phyloP scores from a whole-genome alignment of 345 rosid species.

The Salix caprea region DNA sequence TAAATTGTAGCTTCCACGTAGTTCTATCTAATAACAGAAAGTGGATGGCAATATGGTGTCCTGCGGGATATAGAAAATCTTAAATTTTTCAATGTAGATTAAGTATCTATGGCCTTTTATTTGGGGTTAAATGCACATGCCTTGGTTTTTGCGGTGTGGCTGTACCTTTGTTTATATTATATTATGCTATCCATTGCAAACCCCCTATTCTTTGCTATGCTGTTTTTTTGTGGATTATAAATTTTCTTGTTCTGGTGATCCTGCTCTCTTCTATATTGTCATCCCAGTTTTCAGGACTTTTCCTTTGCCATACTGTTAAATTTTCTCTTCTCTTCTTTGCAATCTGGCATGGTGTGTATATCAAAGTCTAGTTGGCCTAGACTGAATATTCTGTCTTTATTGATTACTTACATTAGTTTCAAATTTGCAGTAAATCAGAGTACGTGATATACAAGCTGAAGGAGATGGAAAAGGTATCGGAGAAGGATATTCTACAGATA shows the following conservation, averaged over 20 bases:
- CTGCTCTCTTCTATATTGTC: not conserved
- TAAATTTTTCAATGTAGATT: not conserved
- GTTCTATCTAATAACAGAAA: not conserved
- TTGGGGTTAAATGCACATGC: not conserved
- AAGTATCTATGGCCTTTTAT: not conserved
- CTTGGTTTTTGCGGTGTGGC: not conserved
- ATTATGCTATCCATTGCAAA: not conserved
- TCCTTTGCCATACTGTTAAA: not conserved
- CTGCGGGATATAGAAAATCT: not conserved
- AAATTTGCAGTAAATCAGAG: conserved; percentile 54
- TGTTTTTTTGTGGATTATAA: no score
- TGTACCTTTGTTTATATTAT: not conserved
- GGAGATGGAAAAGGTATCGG: conserved; percentile 66
- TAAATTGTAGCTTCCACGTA: not conserved
- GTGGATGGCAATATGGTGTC: not conserved
- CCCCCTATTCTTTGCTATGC: not conserved
- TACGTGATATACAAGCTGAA: conserved; percentile 74
- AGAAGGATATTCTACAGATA: conserved; percentile 57
- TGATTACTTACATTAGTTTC: not conserved
- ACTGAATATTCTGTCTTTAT: not conserved
- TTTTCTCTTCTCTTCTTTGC: not conserved
- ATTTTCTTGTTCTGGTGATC: not conserved
- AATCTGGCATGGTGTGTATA: not conserved
- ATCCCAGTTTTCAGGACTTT: not conserved
- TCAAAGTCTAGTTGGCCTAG: not conserved